Conservation (phyloP, 2,329 filamentous ascomycete genomes). For the Hymenoscyphus fraxineus region DNA sequence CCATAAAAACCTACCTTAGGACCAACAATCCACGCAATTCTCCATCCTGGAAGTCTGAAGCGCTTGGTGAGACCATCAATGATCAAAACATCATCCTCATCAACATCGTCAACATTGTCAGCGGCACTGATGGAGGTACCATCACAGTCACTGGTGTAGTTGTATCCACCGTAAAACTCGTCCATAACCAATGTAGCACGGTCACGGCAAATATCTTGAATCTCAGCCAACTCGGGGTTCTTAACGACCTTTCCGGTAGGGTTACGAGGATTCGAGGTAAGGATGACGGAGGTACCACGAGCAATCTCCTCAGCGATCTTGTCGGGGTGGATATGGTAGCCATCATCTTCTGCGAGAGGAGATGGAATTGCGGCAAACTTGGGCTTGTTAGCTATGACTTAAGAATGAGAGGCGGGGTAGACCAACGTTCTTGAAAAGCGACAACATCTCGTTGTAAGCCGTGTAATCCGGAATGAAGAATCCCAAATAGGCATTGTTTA, state of each 20-base stretch:
- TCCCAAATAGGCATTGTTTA: conserved; percentile 86
- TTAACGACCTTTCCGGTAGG: conserved; percentile 84
- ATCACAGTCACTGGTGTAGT: conserved; percentile 90
- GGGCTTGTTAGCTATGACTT: conserved; percentile 5
- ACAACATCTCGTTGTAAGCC: conserved; percentile 96
- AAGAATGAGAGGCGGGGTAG: not conserved
- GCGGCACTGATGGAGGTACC: conserved; percentile 85
- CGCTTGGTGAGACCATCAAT: conserved; percentile 96
- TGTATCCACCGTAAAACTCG: conserved; percentile 96
- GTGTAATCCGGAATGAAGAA: conserved; percentile 97
- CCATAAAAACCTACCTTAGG: conserved; percentile 54
- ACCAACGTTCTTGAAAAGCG: conserved; percentile 80
- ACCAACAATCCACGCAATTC: conserved; percentile 92
- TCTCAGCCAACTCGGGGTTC: conserved; percentile 81
- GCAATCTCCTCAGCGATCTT: conserved; percentile 91
- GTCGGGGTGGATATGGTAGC: conserved; percentile 89
- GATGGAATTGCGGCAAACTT: conserved; percentile 84
- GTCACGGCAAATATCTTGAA: conserved; percentile 89
- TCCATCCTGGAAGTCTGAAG: conserved; percentile 93
- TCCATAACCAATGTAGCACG: conserved; percentile 91
- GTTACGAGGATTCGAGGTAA: conserved; percentile 94
- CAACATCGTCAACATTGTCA: conserved; percentile 84
- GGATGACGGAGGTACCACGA: conserved; percentile 78
- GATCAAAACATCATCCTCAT: conserved; percentile 87
- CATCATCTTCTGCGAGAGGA: conserved; percentile 77